A percentile compares a stretch with the other conserved stretches of the same genome.
Conservation (phyloP, 2,329 filamentous ascomycete species). For the Xylaria digitata region DNA sequence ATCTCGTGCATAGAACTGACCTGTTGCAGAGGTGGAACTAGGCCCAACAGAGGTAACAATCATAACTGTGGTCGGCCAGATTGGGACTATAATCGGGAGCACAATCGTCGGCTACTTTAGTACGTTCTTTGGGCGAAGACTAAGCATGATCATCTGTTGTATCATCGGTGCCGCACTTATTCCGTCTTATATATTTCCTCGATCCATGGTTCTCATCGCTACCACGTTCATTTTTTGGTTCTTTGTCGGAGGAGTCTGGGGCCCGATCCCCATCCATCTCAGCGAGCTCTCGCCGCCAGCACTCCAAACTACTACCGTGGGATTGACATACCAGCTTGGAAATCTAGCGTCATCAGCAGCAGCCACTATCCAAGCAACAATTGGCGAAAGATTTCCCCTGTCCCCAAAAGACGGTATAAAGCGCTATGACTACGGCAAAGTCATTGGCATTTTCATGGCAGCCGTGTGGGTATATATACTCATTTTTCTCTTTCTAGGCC, state of each 20-base stretch:
- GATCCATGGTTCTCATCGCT: constrained; percentile 32
- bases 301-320: constrained; percentile 32
- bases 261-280: constrained; percentile 38
- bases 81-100: constrained; percentile 30
- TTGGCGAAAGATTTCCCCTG: constrained; percentile 37
- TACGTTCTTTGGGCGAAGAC: constrained; percentile 38
- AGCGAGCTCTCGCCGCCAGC: constrained; percentile 39
- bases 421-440: constrained; percentile 38
- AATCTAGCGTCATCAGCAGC: constrained; percentile 37
- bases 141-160: constrained; percentile 38
- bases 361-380: constrained; percentile 38
- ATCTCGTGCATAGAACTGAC: constrained; percentile 14
- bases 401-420: constrained; percentile 34
- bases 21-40: constrained; percentile 32
- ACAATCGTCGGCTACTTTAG: constrained; percentile 30
- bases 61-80: constrained; percentile 36
- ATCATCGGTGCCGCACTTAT: constrained; percentile 32
- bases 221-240: constrained; percentile 33
- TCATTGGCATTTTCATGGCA: constrained; percentile 37
- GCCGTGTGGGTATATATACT: constrained; percentile 34
- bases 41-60: constrained; percentile 34
- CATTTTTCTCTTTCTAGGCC: constrained; percentile 35
- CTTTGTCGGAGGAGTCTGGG: constrained; percentile 36
- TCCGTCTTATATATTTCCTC: constrained; percentile 34
- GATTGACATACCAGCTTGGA: constrained; percentile 39